phyloP scores from a whole-genome alignment of 176 grass and related monocot genomes.

The Eleusine indica region DNA sequence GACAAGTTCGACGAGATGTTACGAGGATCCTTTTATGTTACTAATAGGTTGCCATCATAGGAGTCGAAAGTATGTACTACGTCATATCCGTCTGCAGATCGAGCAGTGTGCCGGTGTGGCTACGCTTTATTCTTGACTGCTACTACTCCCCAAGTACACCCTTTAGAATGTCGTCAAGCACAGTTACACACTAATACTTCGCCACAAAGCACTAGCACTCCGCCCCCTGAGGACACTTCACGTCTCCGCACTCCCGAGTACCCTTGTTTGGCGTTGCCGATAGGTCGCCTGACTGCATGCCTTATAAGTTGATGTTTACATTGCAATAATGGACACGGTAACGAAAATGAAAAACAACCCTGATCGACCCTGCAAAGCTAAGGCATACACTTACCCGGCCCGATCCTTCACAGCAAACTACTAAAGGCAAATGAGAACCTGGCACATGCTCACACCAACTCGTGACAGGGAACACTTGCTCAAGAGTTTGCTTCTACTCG shows the following conservation, averaged over 20 bases:
- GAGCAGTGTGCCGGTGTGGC: not conserved
- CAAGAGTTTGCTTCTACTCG: conserved; percentile 60
- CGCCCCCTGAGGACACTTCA: not conserved
- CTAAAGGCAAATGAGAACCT: not conserved
- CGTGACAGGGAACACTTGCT: conserved; percentile 24
- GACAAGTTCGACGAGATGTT: no score
- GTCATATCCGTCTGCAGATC: not conserved
- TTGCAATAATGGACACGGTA: not conserved
- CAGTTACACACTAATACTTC: not conserved
- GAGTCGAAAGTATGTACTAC: not conserved
- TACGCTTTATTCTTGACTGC: conserved; percentile 30
- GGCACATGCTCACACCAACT: conserved; percentile 23
- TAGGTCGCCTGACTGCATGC: not conserved
- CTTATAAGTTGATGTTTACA: conserved; percentile 7
- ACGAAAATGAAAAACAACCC: not conserved
- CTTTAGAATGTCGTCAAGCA: not conserved
- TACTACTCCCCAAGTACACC: conserved; percentile 18
- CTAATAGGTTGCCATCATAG: not conserved
- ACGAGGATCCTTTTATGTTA: not conserved
- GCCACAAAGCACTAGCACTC: not conserved
- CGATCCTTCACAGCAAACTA: not conserved
- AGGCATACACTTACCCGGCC: not conserved
- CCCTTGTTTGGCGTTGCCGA: not conserved
- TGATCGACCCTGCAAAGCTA: not conserved
- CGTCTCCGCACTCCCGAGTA: not conserved